Percentiles rank a stretch among this genome's conserved stretches.
These are phyloP conservation scores for Aspergillus neotritici DNA, from an alignment of 2,329 filamentous ascomycete species.

Conservation along the genomic window DNA sequence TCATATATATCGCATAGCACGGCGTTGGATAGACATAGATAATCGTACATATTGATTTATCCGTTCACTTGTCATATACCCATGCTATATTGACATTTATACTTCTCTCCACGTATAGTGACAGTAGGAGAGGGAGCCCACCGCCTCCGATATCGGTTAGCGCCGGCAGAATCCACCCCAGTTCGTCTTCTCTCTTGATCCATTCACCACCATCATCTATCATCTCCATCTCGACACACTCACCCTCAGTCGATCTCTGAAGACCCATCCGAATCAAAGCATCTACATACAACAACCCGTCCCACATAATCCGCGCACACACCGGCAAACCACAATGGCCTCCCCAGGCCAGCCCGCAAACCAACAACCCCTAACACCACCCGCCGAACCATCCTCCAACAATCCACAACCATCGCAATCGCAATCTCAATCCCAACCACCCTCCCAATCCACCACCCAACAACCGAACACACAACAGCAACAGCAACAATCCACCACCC, in stretches of 20 bases:
- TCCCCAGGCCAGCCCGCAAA: slow-evolving; percentile 30
- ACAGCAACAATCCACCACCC: slow-evolving; percentile 12
- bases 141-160: too few relatives aligned
- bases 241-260: neutral
- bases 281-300: neutral
- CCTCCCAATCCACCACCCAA: slow-evolving; percentile 5
- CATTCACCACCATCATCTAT: too few relatives aligned
- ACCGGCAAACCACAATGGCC: slow-evolving; percentile 22
- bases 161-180: neutral
- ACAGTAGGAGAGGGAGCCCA: too few relatives aligned
- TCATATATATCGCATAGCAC: neutral
- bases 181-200: too few relatives aligned
- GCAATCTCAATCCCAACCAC: slow-evolving; percentile 15
- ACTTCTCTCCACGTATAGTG: too few relatives aligned
- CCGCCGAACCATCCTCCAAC: slow-evolving; percentile 34
- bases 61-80: too few relatives aligned
- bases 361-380: slow-evolving; percentile 40
- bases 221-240: neutral
- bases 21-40: slow-evolving; percentile 4
- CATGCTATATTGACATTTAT: too few relatives aligned
- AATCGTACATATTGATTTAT: too few relatives aligned
- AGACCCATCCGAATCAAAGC: slow-evolving; percentile 1
- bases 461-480: slow-evolving; percentile 11
- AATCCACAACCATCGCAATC: slow-evolving; percentile 16
- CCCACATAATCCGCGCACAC: neutral